A percentile compares a stretch with the other conserved stretches of the same genome.
These are phyloP conservation scores for Xylaria castorea DNA, from an alignment of 495 filamentous ascomycete genomes.

Conservation along the genomic window DNA sequence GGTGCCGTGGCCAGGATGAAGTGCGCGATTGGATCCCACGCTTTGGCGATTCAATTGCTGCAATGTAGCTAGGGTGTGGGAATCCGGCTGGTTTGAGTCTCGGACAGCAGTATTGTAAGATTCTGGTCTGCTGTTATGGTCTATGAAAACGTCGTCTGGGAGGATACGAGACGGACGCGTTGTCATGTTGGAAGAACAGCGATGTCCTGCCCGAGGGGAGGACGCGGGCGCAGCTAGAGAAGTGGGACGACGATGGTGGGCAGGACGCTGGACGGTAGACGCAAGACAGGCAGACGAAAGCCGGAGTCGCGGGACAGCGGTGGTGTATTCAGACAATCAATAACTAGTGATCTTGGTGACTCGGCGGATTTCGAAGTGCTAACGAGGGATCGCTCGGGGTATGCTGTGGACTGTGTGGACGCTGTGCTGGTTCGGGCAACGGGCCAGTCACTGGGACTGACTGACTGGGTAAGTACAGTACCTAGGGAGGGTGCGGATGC, in stretches of 20 bases:
- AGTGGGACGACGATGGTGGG: conserved; percentile 15
- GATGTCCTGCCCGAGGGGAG: conserved; percentile 19
- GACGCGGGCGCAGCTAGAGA: conserved; percentile 7
- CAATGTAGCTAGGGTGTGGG: conserved; percentile 33
- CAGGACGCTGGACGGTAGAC: not conserved
- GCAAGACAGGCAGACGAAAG: not conserved
- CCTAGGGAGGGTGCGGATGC: not conserved
- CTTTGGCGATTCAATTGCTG: conserved; percentile 38
- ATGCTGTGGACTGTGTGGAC: not conserved
- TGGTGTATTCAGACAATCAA: not conserved
- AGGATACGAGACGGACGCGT: conserved; percentile 24
- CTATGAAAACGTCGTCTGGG: conserved; percentile 30
- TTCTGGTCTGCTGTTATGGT: conserved; percentile 28
- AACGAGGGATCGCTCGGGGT: conserved; percentile 7
- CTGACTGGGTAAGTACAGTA: no score
- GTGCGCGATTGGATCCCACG: conserved; percentile 29
- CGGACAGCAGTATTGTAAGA: conserved; percentile 15
- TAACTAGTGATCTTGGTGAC: not conserved
- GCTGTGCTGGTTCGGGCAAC: not conserved
- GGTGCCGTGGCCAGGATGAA: conserved; percentile 8
- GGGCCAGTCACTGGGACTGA: not conserved
- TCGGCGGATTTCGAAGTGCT: conserved; percentile 1
- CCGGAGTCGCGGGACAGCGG: conserved; percentile 5
- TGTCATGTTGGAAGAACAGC: conserved; percentile 28
- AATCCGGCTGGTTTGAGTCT: conserved; percentile 23